Conservation (phyloP, 306 rosid genomes). For the Begonia peltatifolia region DNA sequence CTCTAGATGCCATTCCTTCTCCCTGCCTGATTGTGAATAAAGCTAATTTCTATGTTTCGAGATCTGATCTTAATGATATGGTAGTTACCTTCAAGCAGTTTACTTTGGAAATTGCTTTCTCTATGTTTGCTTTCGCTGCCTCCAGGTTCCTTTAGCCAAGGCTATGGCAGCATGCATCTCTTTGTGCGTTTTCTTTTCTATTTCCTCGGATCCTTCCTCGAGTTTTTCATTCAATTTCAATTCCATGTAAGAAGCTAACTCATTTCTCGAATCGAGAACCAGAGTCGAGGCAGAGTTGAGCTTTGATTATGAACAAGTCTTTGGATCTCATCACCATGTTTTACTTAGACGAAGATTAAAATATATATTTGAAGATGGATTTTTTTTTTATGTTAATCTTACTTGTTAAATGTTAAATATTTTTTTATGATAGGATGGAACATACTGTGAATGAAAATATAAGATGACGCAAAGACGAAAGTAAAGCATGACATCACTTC, state of each 20-base stretch:
- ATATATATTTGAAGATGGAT: no score
- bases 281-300: conserved; percentile 56
- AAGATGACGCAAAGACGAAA: no score
- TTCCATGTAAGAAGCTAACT: conserved; percentile 79
- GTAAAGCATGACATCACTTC: no score
- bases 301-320: conserved; percentile 60
- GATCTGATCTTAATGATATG: conserved; percentile 57
- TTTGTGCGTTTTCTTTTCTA: conserved; percentile 27
- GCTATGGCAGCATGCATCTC: conserved; percentile 43
- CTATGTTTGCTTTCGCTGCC: conserved; percentile 71
- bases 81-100: conserved; percentile 76
- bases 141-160: conserved; percentile 58
- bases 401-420: no score
- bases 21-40: conserved; percentile 50
- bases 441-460: no score
- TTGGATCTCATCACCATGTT: conserved; percentile 31
- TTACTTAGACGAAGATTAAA: no score
- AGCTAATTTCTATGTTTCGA: conserved; percentile 64
- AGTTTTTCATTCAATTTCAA: conserved; percentile 42
- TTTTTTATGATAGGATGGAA: no score
- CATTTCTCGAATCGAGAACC: conserved; percentile 67
- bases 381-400: no score
- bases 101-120: conserved; percentile 72
- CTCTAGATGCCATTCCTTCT: conserved; percentile 78
- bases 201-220: conserved; percentile 20